Evolutionary conservation across 352 stramenopile genomes (phyloP), one percentile per base, ranked within the genome.

Genomic region (Phytophthora capsici): DNA sequence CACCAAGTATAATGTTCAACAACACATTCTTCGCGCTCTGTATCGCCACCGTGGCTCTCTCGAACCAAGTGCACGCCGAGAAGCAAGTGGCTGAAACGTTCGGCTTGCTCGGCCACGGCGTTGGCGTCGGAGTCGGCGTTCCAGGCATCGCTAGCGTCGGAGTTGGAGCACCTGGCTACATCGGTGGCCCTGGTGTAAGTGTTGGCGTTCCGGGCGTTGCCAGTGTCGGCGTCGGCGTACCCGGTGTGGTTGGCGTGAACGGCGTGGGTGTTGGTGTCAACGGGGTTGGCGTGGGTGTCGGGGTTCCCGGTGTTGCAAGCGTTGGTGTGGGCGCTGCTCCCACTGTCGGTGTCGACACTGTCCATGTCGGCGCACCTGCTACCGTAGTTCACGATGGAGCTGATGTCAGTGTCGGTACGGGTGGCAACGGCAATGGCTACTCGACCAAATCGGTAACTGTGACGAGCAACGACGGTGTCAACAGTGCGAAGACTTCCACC

Each of bases 391-490:
- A 57, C 34, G 49, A 57, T 34, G 49, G 49, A 37, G 38, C 17
- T 16, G 37, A 59, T 16, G 52, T 41, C 10, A 20, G 26, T 10
- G 38, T 30, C 41, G 52, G 52, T 25, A 50, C 52, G 6, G 52
- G 52, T 9, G 28, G 28, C 28, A 34, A 34, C 10, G 48, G 17
- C 48, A 37, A 57, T 4, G 50, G 50, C 16, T 47, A 57, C 36
- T 57, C 52, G 38, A 59, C 38, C 52, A 59, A 59, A 26, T 44
- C 40, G 4, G 26, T 59, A 19, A 50, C n/a, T 1, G 51, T 49
- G 23, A 58, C 51, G 23, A 58, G 51, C 17, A 19, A 49, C 28
- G 38, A 41, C 16, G 51, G 51, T 4, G n/a, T 17, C n/a, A 41
- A 12, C 9, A 58, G 22, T 40, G 52, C 52, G 23, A 58, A 58